Conservation (phyloP, 371 early-diverging fungal genomes). For the Syncephalastrum sp. region DNA sequence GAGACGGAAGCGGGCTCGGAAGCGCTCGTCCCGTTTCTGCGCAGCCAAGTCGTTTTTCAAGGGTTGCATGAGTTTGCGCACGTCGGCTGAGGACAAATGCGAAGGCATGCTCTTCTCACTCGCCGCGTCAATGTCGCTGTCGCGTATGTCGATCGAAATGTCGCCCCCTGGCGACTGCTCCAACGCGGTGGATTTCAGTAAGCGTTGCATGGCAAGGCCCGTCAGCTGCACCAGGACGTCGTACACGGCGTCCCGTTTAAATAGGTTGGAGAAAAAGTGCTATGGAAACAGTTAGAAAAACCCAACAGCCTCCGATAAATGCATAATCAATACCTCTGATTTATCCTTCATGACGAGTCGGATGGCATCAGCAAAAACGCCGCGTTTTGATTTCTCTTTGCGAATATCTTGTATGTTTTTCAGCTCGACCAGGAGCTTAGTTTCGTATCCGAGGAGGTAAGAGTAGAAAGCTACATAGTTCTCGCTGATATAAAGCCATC, state of each 20-base stretch:
- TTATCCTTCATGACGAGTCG: slow-evolving; percentile 79
- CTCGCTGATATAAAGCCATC: slow-evolving; percentile 96
- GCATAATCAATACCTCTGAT: slow-evolving; percentile 55
- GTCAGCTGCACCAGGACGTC: slow-evolving; percentile 91
- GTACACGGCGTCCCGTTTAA: slow-evolving; percentile 88
- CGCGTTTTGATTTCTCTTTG: slow-evolving; percentile 82
- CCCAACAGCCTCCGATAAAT: too few species aligned
- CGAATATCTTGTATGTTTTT: slow-evolving; percentile 86
- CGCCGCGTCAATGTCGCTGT: slow-evolving; percentile 32
- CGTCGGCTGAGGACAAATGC: slow-evolving; percentile 24
- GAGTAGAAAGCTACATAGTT: slow-evolving; percentile 94
- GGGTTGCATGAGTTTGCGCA: slow-evolving; percentile 50
- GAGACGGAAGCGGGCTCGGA: slow-evolving; percentile 72
- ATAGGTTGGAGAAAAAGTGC: slow-evolving; percentile 92
- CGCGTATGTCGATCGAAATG: slow-evolving; percentile 42
- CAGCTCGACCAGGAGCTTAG: slow-evolving; percentile 85
- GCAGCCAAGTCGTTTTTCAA: slow-evolving; percentile 57
- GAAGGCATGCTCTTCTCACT: slow-evolving; percentile 24
- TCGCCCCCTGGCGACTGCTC: slow-evolving; percentile 67
- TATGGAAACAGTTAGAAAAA: slow-evolving; percentile 16
- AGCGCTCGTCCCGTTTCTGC: slow-evolving; percentile 79
- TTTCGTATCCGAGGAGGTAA: slow-evolving; percentile 90
- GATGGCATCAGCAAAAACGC: slow-evolving; percentile 88
- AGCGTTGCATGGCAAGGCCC: slow-evolving; percentile 81
- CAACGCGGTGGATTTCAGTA: slow-evolving; percentile 77